A percentile compares a stretch with the other conserved stretches of the same genome.
phyloP scores from a whole-genome alignment of 495 filamentous ascomycete genomes.

The Podospora comata region DNA sequence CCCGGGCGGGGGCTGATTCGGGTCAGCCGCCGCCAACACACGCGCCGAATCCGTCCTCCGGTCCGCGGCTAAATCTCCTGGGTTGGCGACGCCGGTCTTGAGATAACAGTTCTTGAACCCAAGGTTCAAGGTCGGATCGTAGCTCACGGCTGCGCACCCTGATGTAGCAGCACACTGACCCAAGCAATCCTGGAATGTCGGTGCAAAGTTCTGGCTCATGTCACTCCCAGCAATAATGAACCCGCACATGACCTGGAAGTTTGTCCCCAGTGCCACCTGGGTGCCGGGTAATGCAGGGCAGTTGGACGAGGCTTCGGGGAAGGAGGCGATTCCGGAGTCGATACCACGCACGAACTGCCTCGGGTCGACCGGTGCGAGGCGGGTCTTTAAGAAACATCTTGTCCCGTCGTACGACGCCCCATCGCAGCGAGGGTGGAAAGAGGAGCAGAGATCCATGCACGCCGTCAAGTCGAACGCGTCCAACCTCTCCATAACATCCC shows the following conservation, averaged over 20 bases:
- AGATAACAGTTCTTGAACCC: conserved; percentile 43
- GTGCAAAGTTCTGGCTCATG: conserved; percentile 33
- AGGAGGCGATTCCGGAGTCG: conserved; percentile 33
- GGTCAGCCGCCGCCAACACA: conserved; percentile 13
- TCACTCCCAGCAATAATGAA: conserved; percentile 33
- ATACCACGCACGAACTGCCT: conserved; percentile 23
- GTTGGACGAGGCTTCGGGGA: conserved; percentile 32
- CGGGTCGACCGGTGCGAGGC: conserved; percentile 16
- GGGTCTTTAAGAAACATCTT: conserved; percentile 26
- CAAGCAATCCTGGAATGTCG: conserved; percentile 38
- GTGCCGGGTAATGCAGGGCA: conserved; percentile 25
- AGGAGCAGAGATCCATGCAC: conserved; percentile 35
- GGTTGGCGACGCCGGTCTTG: conserved; percentile 26
- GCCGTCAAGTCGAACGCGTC: conserved; percentile 29
- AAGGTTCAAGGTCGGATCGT: conserved; percentile 28
- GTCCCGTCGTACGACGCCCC: conserved; percentile 27
- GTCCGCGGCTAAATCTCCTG: conserved; percentile 18
- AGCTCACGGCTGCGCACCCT: conserved; percentile 31
- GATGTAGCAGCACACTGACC: conserved; percentile 28
- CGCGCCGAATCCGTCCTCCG: conserved; percentile 33
- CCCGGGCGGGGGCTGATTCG: background rate
- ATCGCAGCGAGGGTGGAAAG: conserved; percentile 37
- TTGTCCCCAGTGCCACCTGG: conserved; percentile 18
- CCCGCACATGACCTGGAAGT: conserved; percentile 31
- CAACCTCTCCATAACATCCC: conserved; percentile 24